Conservation (phyloP, 805 yeast species). For the Candida stauntonica region DNA sequence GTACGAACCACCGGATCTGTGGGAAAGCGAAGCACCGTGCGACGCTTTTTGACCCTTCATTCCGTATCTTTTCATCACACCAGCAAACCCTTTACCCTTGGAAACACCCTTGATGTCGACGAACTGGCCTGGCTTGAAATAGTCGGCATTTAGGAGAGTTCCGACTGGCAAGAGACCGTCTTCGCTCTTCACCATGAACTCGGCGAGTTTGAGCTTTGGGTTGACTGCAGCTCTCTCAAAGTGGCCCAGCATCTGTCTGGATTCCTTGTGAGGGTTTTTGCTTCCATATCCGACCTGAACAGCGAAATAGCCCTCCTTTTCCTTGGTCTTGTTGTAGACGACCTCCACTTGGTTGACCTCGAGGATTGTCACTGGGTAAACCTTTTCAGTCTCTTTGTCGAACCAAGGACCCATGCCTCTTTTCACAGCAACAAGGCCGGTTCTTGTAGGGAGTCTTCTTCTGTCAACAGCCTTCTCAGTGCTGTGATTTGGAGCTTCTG, state of each 20-base stretch:
- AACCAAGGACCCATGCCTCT: conserved; percentile 89
- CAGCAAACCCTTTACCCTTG: conserved; percentile 96
- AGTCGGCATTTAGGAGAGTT: conserved; percentile 74
- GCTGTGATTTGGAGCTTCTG: conserved; percentile 58
- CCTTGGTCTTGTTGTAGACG: conserved; percentile 59
- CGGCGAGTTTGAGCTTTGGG: conserved; percentile 72
- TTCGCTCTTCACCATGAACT: conserved; percentile 72
- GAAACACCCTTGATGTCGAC: conserved; percentile 77
- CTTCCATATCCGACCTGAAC: conserved; percentile 85
- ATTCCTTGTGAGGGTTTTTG: conserved; percentile 55
- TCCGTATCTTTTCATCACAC: conserved; percentile 95
- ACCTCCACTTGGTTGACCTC: conserved; percentile 90
- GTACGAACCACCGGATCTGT: conserved; percentile 95
- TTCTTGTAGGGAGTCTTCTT: conserved; percentile 67
- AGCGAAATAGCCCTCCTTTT: conserved; percentile 77
- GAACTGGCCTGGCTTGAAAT: conserved; percentile 75
- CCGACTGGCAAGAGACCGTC: conserved; percentile 72
- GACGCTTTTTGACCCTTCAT: conserved; percentile 87
- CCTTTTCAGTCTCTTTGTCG: conserved; percentile 59
- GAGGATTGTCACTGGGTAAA: conserved; percentile 79
- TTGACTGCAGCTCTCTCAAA: conserved; percentile 75
- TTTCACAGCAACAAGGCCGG: conserved; percentile 82
- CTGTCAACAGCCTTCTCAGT: conserved; percentile 66
- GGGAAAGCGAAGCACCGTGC: conserved; percentile 92
- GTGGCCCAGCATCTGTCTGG: conserved; percentile 67